These are phyloP conservation scores for Wickerhamomyces hampshirensis DNA, from an alignment of 805 yeast genomes.

Conservation along the genomic window DNA sequence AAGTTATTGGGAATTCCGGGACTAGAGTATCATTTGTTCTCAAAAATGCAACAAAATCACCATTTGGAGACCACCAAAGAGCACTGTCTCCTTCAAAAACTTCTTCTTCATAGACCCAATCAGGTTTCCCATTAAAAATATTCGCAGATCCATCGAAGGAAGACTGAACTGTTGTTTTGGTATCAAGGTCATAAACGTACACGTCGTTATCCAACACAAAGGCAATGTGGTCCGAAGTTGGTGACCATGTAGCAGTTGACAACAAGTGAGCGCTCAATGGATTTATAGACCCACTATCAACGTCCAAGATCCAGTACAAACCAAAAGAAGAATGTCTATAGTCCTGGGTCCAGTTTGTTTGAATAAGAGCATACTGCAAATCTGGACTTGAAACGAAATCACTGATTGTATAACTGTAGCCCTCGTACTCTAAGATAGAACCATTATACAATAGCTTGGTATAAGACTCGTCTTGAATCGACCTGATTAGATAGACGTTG, in stretches of 20 bases:
- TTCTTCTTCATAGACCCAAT: conserved; percentile 94
- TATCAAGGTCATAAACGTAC: conserved; percentile 42
- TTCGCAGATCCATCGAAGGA: conserved; percentile 68
- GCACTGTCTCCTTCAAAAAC: conserved; percentile 67
- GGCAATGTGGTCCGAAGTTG: conserved; percentile 60
- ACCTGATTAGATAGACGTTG: conserved; percentile 51
- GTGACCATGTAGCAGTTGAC: conserved; percentile 65
- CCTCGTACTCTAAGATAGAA: conserved; percentile 37
- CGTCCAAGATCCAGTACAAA: conserved; percentile 38
- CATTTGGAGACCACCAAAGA: conserved; percentile 84
- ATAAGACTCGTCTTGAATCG: conserved; percentile 38
- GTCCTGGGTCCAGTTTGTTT: conserved; percentile 56
- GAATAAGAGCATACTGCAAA: conserved; percentile 50
- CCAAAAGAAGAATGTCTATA: conserved; percentile 50
- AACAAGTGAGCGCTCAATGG: conserved; percentile 28
- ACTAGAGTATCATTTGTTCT: conserved; percentile 72
- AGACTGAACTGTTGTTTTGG: conserved; percentile 32
- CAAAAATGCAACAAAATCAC: conserved; percentile 58
- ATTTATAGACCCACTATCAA: conserved; percentile 21
- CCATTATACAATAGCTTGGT: conserved; percentile 46
- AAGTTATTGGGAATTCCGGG: conserved; percentile 68
- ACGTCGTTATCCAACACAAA: conserved; percentile 68
- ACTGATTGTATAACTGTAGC: conserved; percentile 41
- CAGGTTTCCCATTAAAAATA: conserved; percentile 84
- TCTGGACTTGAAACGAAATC: conserved; percentile 63